Base-by-base conservation (phyloP, 345 rosid species). In the Psidium friedrichsthalianum region DNA sequence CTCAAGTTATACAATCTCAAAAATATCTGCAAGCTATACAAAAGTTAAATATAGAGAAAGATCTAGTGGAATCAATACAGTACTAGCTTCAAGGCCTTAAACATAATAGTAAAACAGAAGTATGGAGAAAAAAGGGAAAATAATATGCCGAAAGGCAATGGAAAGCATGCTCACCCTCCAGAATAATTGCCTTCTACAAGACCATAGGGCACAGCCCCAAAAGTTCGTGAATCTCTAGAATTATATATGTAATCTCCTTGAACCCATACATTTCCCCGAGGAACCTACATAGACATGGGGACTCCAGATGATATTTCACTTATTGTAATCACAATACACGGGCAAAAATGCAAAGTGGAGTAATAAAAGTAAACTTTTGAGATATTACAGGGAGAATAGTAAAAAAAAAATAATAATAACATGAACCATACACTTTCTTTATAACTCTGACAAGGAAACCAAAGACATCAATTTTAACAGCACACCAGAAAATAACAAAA, bases 181-280 rank as follows among this genome's bases (percentile, higher is more conserved):
- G 83, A 92, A 86, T 3, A 91, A 87, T 90, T 93, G 86, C 93
- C 96, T 85, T 92, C 89, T 82, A 95, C 85, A 91, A 95, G 99
- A 29, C 93, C 95, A 74, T 90, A 94, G 56, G 99, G 95, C 87
- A 96, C 86, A 9, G 98, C 90, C 56, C 99, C 99, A 87, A 92
- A 96, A 20, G 51, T 32, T 87, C 99, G 93, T 7, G 98, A 96
- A 91, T 95, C 99, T 53, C 80, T 86, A 0, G 98, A 91, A 81
- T 89, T 86, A 76, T 91, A 88, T 80, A 82, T 88, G 89, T 93
- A 88, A 90, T 95, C 99, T 76, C 99, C 99, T 85, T 92, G 90
- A 11, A 94, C 87, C 92, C 96, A 94, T 52, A 95, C 85, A 86
- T 92, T 95, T 80, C 98, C 98, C 89, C 84, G 87, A 5, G 98